Evolutionary conservation across 257 asterid species (phyloP), one percentile per base, ranked within the genome.

Genomic region (Nicotiana sylvestris): DNA sequence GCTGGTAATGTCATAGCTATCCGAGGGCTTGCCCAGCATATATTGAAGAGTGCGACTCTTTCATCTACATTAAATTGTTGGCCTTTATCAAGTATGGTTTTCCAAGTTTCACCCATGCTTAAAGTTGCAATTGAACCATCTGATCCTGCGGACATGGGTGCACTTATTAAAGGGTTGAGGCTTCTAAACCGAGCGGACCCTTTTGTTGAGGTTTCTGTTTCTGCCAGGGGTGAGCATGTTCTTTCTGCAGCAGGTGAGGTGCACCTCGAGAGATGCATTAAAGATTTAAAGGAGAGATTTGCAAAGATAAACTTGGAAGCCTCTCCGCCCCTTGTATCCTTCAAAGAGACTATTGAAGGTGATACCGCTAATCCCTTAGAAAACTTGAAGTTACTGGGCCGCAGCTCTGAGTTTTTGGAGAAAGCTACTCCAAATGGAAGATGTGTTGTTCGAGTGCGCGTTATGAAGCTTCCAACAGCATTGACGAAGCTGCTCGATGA

Each of bases 161-260:
- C 95, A 49, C 92, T 95, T 68, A 88, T 85, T 90, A 94, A 91
- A 85, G 99, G 99, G 9, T 84, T 95, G 84, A 89, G 92, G 55
- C 93, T 94, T 74, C 89, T 95, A 78, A 95, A 95, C 83, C 97
- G 97, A 81, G 99, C 98, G 8, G 99, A 95, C 80, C 99, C 99
- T 67, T 95, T 95, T 86, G 99, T 94, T 15, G 98, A 95, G 90
- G 91, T 95, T 81, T 83, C 97, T 61, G 91, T 95, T 85, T 91
- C 97, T 82, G 78, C 97, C 77, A 90, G 96, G 86, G 99, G 99
- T 3, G 99, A 95, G 85, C 97, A 95, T 62, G 98, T 95, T 77
- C 95, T 95, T 83, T 90, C 99, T 82, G 99, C 98, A 67, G 99
- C 99, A 37, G 99, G 99, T 21, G 99, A 95, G 85, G 99, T 94